Base-by-base conservation (phyloP, 768 basidiomycete species). In the Mycena vulgaris region DNA sequence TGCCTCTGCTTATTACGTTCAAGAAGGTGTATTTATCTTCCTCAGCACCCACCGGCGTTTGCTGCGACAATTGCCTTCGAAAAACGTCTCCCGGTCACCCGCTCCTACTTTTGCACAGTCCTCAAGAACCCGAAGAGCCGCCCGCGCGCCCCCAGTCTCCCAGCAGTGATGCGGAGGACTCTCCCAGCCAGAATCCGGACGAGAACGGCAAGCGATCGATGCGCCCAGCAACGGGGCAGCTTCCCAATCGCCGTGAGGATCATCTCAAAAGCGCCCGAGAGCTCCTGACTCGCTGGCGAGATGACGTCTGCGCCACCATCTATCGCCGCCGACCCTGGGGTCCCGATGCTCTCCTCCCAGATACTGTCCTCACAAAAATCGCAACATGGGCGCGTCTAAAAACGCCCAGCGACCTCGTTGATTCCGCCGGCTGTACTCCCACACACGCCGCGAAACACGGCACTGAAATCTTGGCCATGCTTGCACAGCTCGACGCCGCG, bases 371-470 rank as follows among this genome's bases (percentile, higher is more conserved):
- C 2, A 75, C 75, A 7, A 58, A 57, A 19, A 37, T 79, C 5
- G 76, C 76, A 5, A 66, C 70, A 8, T 68, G 59, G 14, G 65
- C 70, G 7, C 63, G 61, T 16, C 58, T 76, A 2, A 23, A 31
- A 13, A 72, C 73, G 17, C 17, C 70, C 28, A 72, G 62, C 0
- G 77, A 78, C 51, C 59, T 78, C 10, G 47, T 57, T 17, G 45
- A 14, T n/a, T n/a, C n/a, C 25, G 66, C 23, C n/a, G 58, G 37
- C 25, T 75, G 58, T 62, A 66, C 35, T 47, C 55, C 23, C n/a
- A 64, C 37, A 1, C 73, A 68, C 19, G 72, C 70, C 1, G 47
- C 68, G 14, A 40, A 40, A 14, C 76, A 80, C 63, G 78, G 79
- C 0, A 33, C 42, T 21, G 76, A n/a, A n/a, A n/a, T n/a, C n/a